phyloP scores from a whole-genome alignment of 1,139 yeast species.

The Lodderomyces elongisporus region DNA sequence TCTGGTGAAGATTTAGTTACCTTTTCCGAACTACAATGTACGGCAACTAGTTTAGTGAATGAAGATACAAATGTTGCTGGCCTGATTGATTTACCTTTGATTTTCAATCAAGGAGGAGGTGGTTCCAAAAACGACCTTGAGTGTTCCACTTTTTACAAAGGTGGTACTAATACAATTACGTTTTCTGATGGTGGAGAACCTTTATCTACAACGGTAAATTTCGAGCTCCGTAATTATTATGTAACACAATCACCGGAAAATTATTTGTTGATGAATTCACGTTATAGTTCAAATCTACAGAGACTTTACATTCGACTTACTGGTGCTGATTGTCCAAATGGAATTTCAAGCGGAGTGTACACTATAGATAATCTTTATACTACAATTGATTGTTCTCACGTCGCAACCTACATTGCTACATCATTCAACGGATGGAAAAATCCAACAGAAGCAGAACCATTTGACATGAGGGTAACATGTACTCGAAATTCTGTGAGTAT shows the following conservation, averaged over 20 bases:
- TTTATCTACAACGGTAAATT: conserved; percentile 15
- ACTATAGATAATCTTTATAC: no score
- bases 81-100: conserved; percentile 20
- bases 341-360: conserved; percentile 19
- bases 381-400: conserved; percentile 21
- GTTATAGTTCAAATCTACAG: conserved; percentile 9
- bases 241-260: no score
- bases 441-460: conserved; percentile 15
- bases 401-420: conserved; percentile 19
- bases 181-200: conserved; percentile 24
- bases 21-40: conserved; percentile 23
- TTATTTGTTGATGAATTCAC: no score
- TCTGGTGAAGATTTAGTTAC: conserved; percentile 21
- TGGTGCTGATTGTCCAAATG: conserved; percentile 20
- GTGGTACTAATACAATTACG: conserved; percentile 23
- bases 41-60: conserved; percentile 12
- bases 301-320: conserved; percentile 18
- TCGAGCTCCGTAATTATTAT: conserved; percentile 5
- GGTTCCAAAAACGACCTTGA: conserved; percentile 15
- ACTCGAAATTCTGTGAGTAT: conserved; percentile 7
- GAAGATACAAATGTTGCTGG: conserved; percentile 6
- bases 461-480: conserved; percentile 17
- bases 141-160: conserved; percentile 16
- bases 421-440: conserved; percentile 19
- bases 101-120: conserved; percentile 23